Evolutionary conservation across 305 asterid genomes (phyloP).

Genomic region (Fraxinus greggii): DNA sequence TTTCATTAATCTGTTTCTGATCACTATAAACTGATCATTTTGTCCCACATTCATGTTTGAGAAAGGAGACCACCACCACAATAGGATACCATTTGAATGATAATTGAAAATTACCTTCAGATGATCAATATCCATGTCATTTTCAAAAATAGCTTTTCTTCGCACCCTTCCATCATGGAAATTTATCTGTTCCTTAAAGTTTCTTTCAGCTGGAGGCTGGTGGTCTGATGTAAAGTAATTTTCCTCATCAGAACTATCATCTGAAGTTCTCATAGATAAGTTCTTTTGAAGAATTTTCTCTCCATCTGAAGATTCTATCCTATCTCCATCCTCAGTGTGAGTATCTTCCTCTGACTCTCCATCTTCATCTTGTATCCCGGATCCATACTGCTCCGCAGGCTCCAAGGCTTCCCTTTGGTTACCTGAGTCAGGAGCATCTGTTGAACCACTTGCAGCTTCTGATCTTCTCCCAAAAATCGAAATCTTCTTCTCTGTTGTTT

Average conservation of each 20-base stretch:
- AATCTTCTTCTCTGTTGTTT: constrained; percentile 73
- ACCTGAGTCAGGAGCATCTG: constrained; percentile 34
- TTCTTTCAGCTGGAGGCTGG: constrained; percentile 30
- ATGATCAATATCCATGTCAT: constrained; percentile 50
- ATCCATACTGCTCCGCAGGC: constrained; percentile 39
- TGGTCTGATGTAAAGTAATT: constrained; percentile 35
- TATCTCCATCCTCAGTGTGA: constrained; percentile 43
- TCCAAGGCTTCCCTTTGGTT: constrained; percentile 33
- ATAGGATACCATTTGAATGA: not conserved
- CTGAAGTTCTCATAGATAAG: constrained; percentile 28
- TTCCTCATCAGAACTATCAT: constrained; percentile 67
- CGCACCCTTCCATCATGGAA: constrained; percentile 80
- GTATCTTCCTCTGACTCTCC: constrained; percentile 51
- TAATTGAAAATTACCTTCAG: constrained; percentile 40
- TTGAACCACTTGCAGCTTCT: constrained; percentile 32
- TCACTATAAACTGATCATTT: not conserved
- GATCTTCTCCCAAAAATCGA: constrained; percentile 60
- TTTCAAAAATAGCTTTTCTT: constrained; percentile 80
- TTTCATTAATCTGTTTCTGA: not conserved
- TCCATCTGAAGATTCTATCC: constrained; percentile 35
- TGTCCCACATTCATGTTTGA: not conserved
- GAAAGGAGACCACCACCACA: not conserved
- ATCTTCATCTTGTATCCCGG: constrained; percentile 38
- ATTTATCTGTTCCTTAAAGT: constrained; percentile 58
- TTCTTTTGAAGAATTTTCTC: constrained; percentile 24